Conservation (phyloP, 192 early-diverging fungal species). For the Chytriomyces sp. region DNA sequence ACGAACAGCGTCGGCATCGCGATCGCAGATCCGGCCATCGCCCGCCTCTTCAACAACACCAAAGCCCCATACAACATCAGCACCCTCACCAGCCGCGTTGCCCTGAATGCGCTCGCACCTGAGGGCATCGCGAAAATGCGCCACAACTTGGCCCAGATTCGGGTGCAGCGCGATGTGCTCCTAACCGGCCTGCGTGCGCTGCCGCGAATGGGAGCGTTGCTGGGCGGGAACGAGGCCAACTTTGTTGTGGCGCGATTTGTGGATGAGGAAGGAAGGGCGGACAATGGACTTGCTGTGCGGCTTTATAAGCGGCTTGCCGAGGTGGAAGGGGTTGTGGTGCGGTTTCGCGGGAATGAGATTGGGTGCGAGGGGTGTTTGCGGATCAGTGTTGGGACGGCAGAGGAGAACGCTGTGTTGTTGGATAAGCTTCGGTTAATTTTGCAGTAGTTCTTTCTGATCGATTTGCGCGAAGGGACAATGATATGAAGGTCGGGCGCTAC, state of each 20-base stretch:
- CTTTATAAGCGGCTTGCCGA: constrained; percentile 89
- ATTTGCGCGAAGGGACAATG: too few species aligned
- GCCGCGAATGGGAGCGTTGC: constrained; percentile 68
- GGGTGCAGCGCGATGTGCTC: constrained; percentile 67
- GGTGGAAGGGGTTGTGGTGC: constrained; percentile 82
- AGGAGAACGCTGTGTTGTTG: constrained; percentile 78
- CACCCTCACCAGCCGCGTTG: constrained; percentile 80
- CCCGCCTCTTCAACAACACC: constrained; percentile 91
- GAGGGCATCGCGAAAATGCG: constrained; percentile 71
- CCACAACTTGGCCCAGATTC: constrained; percentile 59
- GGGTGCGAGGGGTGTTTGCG: constrained; percentile 94
- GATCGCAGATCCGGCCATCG: constrained; percentile 76
- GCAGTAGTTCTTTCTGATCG: too few species aligned
- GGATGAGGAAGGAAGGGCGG: constrained; percentile 62
- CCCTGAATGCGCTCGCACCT: constrained; percentile 73
- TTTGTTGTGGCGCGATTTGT: constrained; percentile 90
- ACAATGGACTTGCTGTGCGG: constrained; percentile 69
- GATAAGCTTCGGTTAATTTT: constrained; percentile 32
- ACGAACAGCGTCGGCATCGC: constrained; percentile 87
- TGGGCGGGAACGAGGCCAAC: constrained; percentile 93
- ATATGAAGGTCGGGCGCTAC: too few species aligned
- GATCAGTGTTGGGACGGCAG: constrained; percentile 87
- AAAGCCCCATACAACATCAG: constrained; percentile 99
- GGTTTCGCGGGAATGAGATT: constrained; percentile 88
- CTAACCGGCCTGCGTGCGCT: constrained; percentile 65